phyloP scores from a whole-genome alignment of 768 basidiomycete genomes.

The Serpula lacrymans region DNA sequence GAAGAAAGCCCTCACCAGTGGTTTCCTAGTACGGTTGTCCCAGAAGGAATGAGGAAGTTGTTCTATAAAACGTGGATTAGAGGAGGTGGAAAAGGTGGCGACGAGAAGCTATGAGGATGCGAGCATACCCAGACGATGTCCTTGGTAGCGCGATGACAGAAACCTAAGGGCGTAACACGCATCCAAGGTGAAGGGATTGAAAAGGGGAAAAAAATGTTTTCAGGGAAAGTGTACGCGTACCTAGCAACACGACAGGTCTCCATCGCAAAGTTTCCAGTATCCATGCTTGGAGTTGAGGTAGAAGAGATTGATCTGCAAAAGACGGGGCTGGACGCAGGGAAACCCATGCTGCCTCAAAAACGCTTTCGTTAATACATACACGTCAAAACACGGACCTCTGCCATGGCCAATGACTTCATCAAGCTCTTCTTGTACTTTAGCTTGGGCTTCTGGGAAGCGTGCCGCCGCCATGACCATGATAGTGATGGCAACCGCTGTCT shows the following conservation, averaged over 20 bases:
- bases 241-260: constrained; percentile 33
- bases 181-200: background rate
- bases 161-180: constrained; percentile 9
- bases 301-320: constrained; percentile 29
- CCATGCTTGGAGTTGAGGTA: constrained; percentile 36
- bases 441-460: constrained; percentile 29
- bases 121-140: constrained; percentile 23
- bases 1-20: constrained; percentile 19
- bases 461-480: constrained; percentile 37
- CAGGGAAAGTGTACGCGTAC: constrained; percentile 5
- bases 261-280: constrained; percentile 36
- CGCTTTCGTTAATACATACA: background rate
- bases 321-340: constrained; percentile 28
- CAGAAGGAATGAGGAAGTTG: constrained; percentile 31
- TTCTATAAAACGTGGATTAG: constrained; percentile 19
- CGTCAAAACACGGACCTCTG: constrained; percentile 18
- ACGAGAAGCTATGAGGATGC: background rate
- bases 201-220: too few species aligned
- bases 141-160: constrained; percentile 20
- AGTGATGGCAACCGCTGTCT: constrained; percentile 25
- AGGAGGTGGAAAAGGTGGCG: background rate
- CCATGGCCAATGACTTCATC: constrained; percentile 35
- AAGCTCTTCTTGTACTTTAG: constrained; percentile 32
- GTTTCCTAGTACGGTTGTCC: constrained; percentile 30
- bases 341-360: background rate